phyloP scores from a whole-genome alignment of 768 basidiomycete genomes.

The Mycena alexandri region DNA sequence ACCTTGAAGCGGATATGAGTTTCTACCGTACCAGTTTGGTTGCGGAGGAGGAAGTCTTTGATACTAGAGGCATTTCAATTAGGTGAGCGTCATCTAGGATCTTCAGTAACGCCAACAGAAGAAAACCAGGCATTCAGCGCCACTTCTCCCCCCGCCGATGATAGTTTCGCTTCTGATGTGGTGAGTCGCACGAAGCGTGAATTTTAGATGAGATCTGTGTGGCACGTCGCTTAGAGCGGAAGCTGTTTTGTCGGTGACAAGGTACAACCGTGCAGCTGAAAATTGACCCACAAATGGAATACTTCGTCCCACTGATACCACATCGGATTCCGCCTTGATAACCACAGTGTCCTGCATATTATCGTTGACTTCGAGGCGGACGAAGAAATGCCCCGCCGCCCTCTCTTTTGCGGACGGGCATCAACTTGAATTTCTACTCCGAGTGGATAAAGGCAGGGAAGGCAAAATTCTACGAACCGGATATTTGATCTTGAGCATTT shows the following conservation, averaged over 20 bases:
- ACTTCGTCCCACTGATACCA: constrained; percentile 19
- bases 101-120: not conserved
- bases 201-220: not conserved
- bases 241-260: not conserved
- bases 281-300: constrained; percentile 27
- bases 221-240: not conserved
- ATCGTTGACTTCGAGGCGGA: not conserved
- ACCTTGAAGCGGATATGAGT: constrained; percentile 13
- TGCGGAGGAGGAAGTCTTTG: not conserved
- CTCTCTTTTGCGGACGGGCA: not conserved
- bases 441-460: too few relatives aligned
- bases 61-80: too few relatives aligned
- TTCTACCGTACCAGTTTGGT: not conserved
- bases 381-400: constrained; percentile 12
- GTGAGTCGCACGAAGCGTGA: constrained; percentile 20
- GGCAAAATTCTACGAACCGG: too few relatives aligned
- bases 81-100: not conserved
- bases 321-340: not conserved
- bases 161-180: constrained; percentile 12
- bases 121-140: not conserved
- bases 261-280: not conserved
- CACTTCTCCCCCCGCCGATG: constrained; percentile 8
- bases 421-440: constrained; percentile 10
- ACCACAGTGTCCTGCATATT: not conserved
- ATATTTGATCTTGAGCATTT: too few relatives aligned